phyloP scores from a whole-genome alignment of 2,329 filamentous ascomycete genomes.

The Microdochium bolleyi region DNA sequence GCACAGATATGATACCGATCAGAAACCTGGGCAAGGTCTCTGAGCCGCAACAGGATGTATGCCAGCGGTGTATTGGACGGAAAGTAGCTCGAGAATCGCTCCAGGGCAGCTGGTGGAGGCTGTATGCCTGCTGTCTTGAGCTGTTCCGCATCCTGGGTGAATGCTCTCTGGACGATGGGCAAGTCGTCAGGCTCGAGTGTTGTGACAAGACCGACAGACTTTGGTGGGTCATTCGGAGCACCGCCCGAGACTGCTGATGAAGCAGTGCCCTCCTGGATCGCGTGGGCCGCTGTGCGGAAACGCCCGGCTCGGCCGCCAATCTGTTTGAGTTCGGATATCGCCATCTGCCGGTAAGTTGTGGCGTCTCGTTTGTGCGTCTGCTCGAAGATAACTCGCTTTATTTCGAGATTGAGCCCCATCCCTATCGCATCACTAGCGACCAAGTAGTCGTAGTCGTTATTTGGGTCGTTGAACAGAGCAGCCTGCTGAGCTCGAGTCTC shows the following conservation, averaged over 20 bases:
- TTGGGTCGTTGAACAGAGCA: conserved; percentile 83
- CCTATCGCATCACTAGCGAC: conserved; percentile 94
- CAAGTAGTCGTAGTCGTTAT: conserved; percentile 92
- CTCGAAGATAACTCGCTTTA: conserved; percentile 87
- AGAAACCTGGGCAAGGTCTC: conserved; percentile 58
- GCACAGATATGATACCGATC: conserved; percentile 63
- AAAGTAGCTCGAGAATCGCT: conserved; percentile 75
- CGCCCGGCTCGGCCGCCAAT: conserved; percentile 90
- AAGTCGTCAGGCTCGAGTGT: conserved; percentile 68
- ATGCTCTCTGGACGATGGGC: conserved; percentile 49
- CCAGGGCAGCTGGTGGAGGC: conserved; percentile 62
- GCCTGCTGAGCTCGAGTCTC: conserved; percentile 91
- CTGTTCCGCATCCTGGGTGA: conserved; percentile 55
- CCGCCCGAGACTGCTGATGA: neutral
- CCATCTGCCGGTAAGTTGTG: conserved; percentile 44
- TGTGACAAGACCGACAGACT: conserved; percentile 62
- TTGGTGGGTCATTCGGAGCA: conserved; percentile 6
- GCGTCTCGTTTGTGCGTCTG: conserved; percentile 67
- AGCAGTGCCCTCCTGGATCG: conserved; percentile 18
- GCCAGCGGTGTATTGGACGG: conserved; percentile 73
- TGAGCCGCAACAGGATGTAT: conserved; percentile 70
- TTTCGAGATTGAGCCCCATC: conserved; percentile 91
- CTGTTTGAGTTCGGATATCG: conserved; percentile 79
- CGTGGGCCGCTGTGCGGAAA: conserved; percentile 64
- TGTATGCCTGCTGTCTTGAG: conserved; percentile 66